phyloP scores from a whole-genome alignment of 2,329 filamentous ascomycete species.

The Periglandula ipomoeae region DNA sequence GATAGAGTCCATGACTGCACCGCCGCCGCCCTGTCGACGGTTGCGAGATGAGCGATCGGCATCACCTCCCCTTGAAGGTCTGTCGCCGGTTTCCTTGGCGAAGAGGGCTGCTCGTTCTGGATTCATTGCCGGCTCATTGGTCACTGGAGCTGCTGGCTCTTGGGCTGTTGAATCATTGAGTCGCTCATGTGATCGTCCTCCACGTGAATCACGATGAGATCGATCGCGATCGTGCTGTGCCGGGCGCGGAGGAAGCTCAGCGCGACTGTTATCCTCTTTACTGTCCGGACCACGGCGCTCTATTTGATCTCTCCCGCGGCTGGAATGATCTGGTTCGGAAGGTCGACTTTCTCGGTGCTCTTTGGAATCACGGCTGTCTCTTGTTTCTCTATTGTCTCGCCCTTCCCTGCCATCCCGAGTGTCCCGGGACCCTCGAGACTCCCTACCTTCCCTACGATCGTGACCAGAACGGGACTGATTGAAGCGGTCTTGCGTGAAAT shows the following conservation, averaged over 20 bases:
- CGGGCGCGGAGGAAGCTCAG: conserved; percentile 26
- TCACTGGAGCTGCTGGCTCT: conserved; percentile 17
- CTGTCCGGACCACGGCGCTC: conserved; percentile 35
- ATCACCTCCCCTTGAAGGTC: conserved; percentile 18
- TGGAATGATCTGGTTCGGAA: conserved; percentile 31
- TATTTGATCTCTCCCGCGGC: conserved; percentile 32
- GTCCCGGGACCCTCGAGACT: conserved; percentile 16
- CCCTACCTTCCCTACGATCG: conserved; percentile 30
- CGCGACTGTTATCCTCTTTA: conserved; percentile 15
- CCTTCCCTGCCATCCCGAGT: conserved; percentile 18
- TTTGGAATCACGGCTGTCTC: conserved; percentile 26
- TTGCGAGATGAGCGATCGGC: conserved; percentile 19
- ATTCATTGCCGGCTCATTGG: conserved; percentile 41
- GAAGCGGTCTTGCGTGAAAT: conserved; percentile 37
- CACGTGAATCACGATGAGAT: conserved; percentile 20
- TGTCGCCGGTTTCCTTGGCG: conserved; percentile 23
- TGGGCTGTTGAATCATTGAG: conserved; percentile 20
- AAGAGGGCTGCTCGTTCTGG: conserved; percentile 46
- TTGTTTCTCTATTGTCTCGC: conserved; percentile 29
- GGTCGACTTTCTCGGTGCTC: conserved; percentile 27
- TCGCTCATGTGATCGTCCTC: conserved; percentile 18
- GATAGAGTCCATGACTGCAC: conserved; percentile 27
- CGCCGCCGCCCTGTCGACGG: conserved; percentile 16
- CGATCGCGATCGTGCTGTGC: conserved; percentile 35
- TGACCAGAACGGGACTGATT: conserved; percentile 29